phyloP scores from a whole-genome alignment of 106 monocot genomes.

The Acanthochlamys bracteata region DNA sequence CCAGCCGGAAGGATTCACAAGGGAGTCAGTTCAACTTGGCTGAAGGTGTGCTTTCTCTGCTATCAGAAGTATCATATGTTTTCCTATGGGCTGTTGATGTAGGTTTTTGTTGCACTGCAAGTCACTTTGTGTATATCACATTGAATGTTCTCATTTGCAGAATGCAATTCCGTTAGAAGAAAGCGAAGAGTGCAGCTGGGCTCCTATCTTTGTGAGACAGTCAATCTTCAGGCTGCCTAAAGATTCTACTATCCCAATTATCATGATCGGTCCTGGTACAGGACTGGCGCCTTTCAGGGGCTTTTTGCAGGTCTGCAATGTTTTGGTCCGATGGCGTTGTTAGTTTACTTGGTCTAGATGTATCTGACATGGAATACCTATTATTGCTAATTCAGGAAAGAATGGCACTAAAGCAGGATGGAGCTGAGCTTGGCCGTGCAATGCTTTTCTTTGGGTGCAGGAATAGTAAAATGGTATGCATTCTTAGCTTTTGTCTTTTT shows the following conservation, averaged over 20 bases:
- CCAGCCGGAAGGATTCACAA: slow-evolving; percentile 96
- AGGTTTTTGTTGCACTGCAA: not conserved
- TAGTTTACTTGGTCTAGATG: no score
- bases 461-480: slow-evolving; percentile 33
- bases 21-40: slow-evolving; percentile 97
- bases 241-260: slow-evolving; percentile 40
- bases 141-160: slow-evolving; percentile 18
- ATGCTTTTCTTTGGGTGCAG: slow-evolving; percentile 54
- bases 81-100: not conserved
- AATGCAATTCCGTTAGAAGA: slow-evolving; percentile 37
- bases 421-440: slow-evolving; percentile 30
- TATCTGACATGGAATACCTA: not conserved
- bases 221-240: slow-evolving; percentile 56
- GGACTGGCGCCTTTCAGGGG: slow-evolving; percentile 71
- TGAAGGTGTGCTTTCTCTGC: slow-evolving; percentile 43
- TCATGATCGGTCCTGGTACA: slow-evolving; percentile 67
- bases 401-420: slow-evolving; percentile 25
- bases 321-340: no score
- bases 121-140: not conserved
- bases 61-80: not conserved
- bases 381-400: slow-evolving; percentile 28
- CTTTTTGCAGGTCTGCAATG: slow-evolving; percentile 40
- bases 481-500: not conserved
- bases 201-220: slow-evolving; percentile 54
- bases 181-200: slow-evolving; percentile 44